Evolutionary conservation across 768 basidiomycete species (phyloP).

Genomic region (Lactarius psammicola): DNA sequence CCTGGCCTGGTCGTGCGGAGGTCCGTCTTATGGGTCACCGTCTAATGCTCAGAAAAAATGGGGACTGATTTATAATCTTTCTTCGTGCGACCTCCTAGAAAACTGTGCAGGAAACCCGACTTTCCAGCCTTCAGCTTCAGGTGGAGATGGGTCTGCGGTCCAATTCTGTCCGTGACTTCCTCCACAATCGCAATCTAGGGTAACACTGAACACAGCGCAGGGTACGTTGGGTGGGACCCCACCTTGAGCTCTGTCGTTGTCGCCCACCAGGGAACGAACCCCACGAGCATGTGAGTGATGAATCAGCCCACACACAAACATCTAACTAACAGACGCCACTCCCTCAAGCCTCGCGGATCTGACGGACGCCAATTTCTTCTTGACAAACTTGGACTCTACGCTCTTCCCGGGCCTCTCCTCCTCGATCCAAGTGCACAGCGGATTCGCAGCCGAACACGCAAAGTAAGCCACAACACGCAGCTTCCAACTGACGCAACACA

Average conservation of each 20-base stretch:
- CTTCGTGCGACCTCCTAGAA: conserved; percentile 31
- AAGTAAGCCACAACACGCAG: background rate
- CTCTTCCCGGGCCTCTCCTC: conserved; percentile 56
- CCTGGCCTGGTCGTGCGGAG: conserved; percentile 54
- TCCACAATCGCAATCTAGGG: conserved; percentile 25
- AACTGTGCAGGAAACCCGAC: conserved; percentile 48
- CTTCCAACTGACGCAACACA: background rate
- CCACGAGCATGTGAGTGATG: conserved; percentile 46
- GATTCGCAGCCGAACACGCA: conserved; percentile 54
- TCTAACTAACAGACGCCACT: background rate
- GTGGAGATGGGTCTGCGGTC: conserved; percentile 27
- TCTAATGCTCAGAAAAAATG: background rate
- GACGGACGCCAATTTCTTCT: conserved; percentile 47
- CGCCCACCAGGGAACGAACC: conserved; percentile 61
- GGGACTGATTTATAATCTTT: background rate
- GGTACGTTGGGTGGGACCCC: conserved; percentile 56
- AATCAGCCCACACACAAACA: background rate
- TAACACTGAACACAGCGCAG: conserved; percentile 41
- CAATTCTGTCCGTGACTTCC: conserved; percentile 18
- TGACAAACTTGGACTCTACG: conserved; percentile 40
- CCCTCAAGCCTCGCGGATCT: conserved; percentile 45
- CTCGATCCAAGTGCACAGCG: conserved; percentile 48
- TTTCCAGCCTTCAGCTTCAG: conserved; percentile 46
- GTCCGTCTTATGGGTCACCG: conserved; percentile 26
- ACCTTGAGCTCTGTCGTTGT: conserved; percentile 52